Conservation (phyloP, 176 grass and related monocot genomes). For the Triticum aestivum region DNA sequence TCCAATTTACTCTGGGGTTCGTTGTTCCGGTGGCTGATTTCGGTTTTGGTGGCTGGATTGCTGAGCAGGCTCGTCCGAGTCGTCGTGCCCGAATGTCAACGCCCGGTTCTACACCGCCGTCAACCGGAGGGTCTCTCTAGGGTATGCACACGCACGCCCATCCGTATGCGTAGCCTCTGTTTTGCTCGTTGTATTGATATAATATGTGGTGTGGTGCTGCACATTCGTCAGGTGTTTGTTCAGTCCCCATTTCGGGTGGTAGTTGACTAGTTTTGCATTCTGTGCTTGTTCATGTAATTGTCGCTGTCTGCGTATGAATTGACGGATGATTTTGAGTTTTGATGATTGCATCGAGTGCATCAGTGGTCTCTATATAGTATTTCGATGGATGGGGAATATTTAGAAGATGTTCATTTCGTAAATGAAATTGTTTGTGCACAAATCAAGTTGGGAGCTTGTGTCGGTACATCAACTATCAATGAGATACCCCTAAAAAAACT, state of each 20-base stretch:
- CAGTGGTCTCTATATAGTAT: neutral
- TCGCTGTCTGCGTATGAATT: neutral
- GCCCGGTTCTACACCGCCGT: slow-evolving; percentile 54
- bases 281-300: neutral
- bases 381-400: neutral
- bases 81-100: slow-evolving; percentile 56
- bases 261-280: neutral
- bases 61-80: slow-evolving; percentile 53
- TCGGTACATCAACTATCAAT: too few relatives aligned
- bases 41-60: slow-evolving; percentile 12
- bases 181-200: neutral
- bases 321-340: neutral
- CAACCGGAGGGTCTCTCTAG: slow-evolving; percentile 58
- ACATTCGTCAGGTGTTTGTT: neutral
- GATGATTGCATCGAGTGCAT: neutral
- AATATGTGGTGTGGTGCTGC: neutral
- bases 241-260: neutral
- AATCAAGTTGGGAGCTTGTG: neutral
- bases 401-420: neutral
- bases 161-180: neutral
- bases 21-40: neutral
- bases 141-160: slow-evolving; percentile 20
- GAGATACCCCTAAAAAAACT: too few relatives aligned
- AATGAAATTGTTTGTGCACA: neutral
- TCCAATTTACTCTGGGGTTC: neutral